Conservation (phyloP, 371 early-diverging fungal genomes). For the Circinella umbellata region DNA sequence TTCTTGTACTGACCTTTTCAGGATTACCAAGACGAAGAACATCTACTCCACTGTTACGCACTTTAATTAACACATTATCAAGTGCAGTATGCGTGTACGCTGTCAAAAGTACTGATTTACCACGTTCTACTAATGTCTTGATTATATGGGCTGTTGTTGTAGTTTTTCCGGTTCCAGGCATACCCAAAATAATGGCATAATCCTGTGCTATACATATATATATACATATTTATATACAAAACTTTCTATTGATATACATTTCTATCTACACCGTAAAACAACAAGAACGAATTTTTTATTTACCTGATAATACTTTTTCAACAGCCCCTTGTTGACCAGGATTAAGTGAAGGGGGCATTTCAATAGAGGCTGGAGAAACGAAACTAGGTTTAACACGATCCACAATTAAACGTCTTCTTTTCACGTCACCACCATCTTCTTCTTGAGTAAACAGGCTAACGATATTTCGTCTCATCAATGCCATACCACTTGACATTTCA, state of each 20-base stretch:
- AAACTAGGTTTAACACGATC: constrained; percentile 78
- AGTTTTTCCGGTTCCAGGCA: constrained; percentile 99
- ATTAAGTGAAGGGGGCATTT: constrained; percentile 49
- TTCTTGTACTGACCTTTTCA: constrained; percentile 53
- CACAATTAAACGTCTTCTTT: constrained; percentile 76
- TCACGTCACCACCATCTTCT: constrained; percentile 48
- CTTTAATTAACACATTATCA: constrained; percentile 91
- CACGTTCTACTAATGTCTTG: constrained; percentile 64
- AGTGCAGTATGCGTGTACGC: constrained; percentile 98
- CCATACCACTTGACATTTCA: constrained; percentile 72
- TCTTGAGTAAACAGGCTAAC: constrained; percentile 66
- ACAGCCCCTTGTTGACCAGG: constrained; percentile 70
- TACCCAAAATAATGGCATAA: constrained; percentile 95
- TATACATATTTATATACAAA: too few species aligned
- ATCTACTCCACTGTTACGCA: constrained; percentile 59
- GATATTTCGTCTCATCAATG: constrained; percentile 74
- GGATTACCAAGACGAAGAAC: constrained; percentile 79
- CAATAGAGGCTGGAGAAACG: constrained; percentile 11
- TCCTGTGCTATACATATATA: constrained; percentile 81
- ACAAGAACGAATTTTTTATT: too few species aligned
- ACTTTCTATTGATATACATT: too few species aligned
- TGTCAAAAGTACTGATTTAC: constrained; percentile 87
- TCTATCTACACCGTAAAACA: too few species aligned
- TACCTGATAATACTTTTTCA: constrained; percentile 58
- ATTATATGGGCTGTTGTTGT: constrained; percentile 90